Evolutionary conservation across 73 alveolate species (phyloP).

Genomic region (Blepharisma japonicum): DNA sequence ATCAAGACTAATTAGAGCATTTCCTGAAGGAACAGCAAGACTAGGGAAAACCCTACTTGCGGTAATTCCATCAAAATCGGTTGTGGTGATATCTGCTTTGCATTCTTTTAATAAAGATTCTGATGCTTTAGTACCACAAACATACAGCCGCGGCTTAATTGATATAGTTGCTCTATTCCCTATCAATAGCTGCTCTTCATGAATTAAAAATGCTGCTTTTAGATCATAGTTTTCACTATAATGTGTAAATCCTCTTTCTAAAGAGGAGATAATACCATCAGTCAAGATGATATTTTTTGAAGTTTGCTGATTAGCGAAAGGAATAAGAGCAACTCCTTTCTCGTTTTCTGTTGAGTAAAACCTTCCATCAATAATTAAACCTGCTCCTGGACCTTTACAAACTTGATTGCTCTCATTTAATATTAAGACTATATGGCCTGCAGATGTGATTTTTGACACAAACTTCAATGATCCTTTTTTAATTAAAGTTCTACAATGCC

Average conservation of each 20-base stretch:
- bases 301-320: conserved; percentile 5
- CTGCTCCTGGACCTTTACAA: conserved; percentile 42
- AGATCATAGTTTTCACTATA: not conserved
- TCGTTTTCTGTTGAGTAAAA: conserved; percentile 35
- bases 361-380: conserved; percentile 40
- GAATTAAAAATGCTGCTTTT: not conserved
- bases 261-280: not conserved
- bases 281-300: conserved; percentile 30
- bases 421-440: conserved; percentile 56
- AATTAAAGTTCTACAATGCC: conserved; percentile 69
- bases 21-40: conserved; percentile 28
- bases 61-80: conserved; percentile 34
- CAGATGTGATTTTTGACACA: conserved; percentile 42
- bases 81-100: conserved; percentile 40
- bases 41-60: conserved; percentile 42
- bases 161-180: conserved; percentile 51
- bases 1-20: conserved; percentile 27
- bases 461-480: conserved; percentile 79
- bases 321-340: conserved; percentile 40
- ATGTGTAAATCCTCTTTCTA: not conserved
- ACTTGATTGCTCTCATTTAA: conserved; percentile 57
- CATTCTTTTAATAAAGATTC: conserved; percentile 38
- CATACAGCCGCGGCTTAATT: conserved; percentile 40
- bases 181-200: conserved; percentile 40
- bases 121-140: conserved; percentile 37